Conservation (phyloP, 139 green algal genomes). For the Picochlorum sp. region DNA sequence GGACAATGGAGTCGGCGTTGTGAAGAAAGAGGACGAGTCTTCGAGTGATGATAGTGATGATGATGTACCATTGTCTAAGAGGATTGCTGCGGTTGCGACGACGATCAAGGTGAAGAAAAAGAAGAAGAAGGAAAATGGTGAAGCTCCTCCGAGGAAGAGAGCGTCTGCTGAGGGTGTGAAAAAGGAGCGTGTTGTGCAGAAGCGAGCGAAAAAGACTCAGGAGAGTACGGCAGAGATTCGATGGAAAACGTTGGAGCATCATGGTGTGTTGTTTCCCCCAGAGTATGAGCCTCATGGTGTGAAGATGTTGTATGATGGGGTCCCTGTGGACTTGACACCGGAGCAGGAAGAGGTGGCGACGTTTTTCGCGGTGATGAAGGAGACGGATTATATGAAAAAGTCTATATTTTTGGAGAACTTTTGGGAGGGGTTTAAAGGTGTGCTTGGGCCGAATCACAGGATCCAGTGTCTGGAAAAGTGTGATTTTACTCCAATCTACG, state of each 20-base stretch:
- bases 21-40: constrained; percentile 8
- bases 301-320: constrained; percentile 80
- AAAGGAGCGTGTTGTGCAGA: constrained; percentile 8
- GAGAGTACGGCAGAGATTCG: constrained; percentile 37
- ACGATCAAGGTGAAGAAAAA: not conserved
- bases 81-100: not conserved
- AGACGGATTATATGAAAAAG: constrained; percentile 96
- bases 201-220: constrained; percentile 4
- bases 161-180: not conserved
- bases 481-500: constrained; percentile 95
- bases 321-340: constrained; percentile 79
- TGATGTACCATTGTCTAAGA: constrained; percentile 26
- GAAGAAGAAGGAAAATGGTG: not conserved
- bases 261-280: constrained; percentile 93
- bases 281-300: constrained; percentile 87
- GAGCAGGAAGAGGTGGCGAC: constrained; percentile 85
- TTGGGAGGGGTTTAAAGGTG: constrained; percentile 85
- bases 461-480: constrained; percentile 77
- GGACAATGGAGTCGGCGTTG: not conserved
- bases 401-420: constrained; percentile 87
- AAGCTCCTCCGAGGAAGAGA: no score
- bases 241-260: constrained; percentile 84
- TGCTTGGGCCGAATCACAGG: constrained; percentile 78
- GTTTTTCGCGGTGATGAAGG: constrained; percentile 94
- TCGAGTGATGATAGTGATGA: constrained; percentile 31